phyloP scores from a whole-genome alignment of 495 filamentous ascomycete genomes.

The Cairneyella variabilis region DNA sequence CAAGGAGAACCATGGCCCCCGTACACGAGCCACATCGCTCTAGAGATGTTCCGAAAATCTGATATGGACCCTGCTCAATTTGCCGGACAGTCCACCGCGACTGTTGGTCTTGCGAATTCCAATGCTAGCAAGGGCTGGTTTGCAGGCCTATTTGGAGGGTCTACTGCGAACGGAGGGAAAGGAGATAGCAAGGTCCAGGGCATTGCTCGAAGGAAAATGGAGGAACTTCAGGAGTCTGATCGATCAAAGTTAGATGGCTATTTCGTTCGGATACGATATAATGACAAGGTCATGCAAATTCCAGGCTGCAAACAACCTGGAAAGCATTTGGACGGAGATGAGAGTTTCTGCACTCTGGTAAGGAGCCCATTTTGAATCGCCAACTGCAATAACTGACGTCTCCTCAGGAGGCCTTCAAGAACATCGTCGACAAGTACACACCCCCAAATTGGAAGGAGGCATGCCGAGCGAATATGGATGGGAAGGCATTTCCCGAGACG shows the following conservation, averaged over 20 bases:
- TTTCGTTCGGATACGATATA: constrained; percentile 94
- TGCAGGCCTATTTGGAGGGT: constrained; percentile 37
- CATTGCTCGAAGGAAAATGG: constrained; percentile 48
- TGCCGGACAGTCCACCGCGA: background rate
- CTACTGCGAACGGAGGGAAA: background rate
- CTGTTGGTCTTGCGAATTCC: background rate
- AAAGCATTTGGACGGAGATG: constrained; percentile 85
- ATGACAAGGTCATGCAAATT: constrained; percentile 74
- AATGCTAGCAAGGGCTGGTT: constrained; percentile 40
- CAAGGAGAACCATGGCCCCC: constrained; percentile 76
- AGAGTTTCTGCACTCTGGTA: constrained; percentile 87
- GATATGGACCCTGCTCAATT: constrained; percentile 7
- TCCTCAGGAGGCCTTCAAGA: constrained; percentile 77
- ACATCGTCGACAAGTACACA: constrained; percentile 84
- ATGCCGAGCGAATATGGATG: constrained; percentile 64
- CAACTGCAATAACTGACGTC: background rate
- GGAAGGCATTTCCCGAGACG: constrained; percentile 46
- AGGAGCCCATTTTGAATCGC: constrained; percentile 23
- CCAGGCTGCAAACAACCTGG: constrained; percentile 74
- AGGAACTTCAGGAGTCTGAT: constrained; percentile 45
- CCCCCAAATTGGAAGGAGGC: constrained; percentile 74
- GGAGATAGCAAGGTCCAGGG: constrained; percentile 25
- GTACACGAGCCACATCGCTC: constrained; percentile 84
- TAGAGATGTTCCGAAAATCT: constrained; percentile 76
- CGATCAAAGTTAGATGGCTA: constrained; percentile 59